A percentile compares a stretch with the other conserved stretches of the same genome.
Evolutionary conservation across 1,139 yeast species (phyloP).

Genomic region (Candida gigantensis): DNA sequence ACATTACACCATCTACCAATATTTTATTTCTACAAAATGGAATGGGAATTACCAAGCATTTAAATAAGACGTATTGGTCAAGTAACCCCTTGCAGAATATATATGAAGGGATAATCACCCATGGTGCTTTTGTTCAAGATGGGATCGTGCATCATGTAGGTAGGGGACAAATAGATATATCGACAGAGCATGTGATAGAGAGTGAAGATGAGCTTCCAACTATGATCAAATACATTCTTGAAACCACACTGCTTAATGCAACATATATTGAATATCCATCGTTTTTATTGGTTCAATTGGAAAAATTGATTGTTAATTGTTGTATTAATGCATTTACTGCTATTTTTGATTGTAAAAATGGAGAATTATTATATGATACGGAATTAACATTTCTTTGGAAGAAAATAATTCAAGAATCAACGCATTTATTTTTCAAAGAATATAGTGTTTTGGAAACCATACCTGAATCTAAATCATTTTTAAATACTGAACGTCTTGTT

Average conservation of each 20-base stretch:
- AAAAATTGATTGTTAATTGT: conserved; percentile 73
- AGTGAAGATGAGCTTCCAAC: conserved; percentile 22
- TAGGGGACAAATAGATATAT: conserved; percentile 55
- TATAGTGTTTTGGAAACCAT: conserved; percentile 30
- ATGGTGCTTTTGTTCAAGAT: conserved; percentile 62
- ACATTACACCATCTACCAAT: conserved; percentile 47
- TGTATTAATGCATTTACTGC: conserved; percentile 78
- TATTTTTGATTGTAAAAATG: conserved; percentile 68
- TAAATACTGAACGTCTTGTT: conserved; percentile 47
- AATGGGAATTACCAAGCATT: conserved; percentile 61
- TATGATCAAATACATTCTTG: conserved; percentile 32
- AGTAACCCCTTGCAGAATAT: conserved; percentile 50
- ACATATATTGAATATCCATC: conserved; percentile 51
- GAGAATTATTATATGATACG: conserved; percentile 52
- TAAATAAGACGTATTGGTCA: conserved; percentile 60
- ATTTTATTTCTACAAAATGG: conserved; percentile 78
- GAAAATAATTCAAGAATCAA: conserved; percentile 49
- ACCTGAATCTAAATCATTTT: conserved; percentile 37
- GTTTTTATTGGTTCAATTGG: conserved; percentile 64
- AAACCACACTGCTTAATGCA: conserved; percentile 40
- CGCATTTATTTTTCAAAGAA: conserved; percentile 38
- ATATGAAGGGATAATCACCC: conserved; percentile 75
- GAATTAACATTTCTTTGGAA: conserved; percentile 34
- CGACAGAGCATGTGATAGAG: conserved; percentile 18
- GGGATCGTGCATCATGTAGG: conserved; percentile 68